phyloP scores from a whole-genome alignment of 257 asterid species.

The Lavandula angustifolia region DNA sequence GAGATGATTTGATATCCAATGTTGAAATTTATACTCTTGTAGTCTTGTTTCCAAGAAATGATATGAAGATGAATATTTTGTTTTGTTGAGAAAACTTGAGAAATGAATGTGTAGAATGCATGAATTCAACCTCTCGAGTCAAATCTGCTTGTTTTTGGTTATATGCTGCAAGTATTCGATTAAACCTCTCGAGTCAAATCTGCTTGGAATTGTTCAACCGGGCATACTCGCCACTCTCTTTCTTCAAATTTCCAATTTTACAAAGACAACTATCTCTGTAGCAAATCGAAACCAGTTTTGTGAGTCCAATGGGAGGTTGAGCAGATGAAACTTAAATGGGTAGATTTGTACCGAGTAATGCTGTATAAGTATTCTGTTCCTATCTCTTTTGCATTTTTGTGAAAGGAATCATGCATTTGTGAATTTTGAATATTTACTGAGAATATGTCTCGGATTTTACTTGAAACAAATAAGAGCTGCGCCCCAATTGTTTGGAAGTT shows the following conservation, averaged over 20 bases:
- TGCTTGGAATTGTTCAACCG: too few species aligned
- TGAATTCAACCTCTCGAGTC: background rate
- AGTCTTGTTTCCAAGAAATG: background rate
- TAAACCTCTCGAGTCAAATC: background rate
- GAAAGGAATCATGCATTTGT: background rate
- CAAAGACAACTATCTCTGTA: background rate
- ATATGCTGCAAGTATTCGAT: background rate
- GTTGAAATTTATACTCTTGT: background rate
- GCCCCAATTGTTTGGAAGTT: background rate
- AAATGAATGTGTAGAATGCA: background rate
- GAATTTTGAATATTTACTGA: background rate
- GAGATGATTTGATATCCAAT: conserved; percentile 7
- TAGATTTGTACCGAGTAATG: background rate
- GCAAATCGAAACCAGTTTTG: background rate
- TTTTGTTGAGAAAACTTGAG: background rate
- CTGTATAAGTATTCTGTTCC: background rate
- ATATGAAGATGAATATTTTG: background rate
- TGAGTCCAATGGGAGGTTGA: background rate
- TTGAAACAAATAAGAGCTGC: conserved; percentile 4
- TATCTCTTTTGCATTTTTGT: background rate
- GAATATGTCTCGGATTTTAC: background rate
- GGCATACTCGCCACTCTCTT: background rate
- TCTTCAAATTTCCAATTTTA: background rate
- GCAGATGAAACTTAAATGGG: background rate
- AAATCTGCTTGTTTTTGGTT: background rate